Evolutionary conservation across 257 asterid genomes (phyloP).

Genomic region (Solanum chaucha): DNA sequence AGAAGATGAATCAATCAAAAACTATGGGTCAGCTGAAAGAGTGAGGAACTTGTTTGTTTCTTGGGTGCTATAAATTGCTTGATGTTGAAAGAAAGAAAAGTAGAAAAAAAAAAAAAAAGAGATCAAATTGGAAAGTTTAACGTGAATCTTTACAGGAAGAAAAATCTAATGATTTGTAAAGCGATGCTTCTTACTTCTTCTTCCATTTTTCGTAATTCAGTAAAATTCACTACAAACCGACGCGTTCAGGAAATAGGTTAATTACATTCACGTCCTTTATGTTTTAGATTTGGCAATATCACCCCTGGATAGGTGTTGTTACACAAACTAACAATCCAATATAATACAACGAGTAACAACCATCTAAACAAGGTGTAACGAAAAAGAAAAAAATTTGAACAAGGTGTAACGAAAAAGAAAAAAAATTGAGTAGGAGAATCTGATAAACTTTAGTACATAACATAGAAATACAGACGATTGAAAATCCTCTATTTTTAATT

Average conservation of each 20-base stretch:
- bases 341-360: neutral
- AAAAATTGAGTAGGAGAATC: neutral
- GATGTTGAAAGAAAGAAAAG: slow-evolving; percentile 17
- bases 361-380: neutral
- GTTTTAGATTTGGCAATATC: neutral
- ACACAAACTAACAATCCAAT: neutral
- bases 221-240: neutral
- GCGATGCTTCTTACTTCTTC: slow-evolving; percentile 3
- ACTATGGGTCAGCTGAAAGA: slow-evolving; percentile 4
- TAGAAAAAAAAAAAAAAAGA: neutral
- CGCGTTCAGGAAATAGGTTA: neutral
- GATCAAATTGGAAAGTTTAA: slow-evolving; percentile 11
- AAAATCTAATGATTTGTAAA: slow-evolving; percentile 5
- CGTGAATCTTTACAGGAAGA: neutral
- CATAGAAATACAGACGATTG: neutral
- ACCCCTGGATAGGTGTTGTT: neutral
- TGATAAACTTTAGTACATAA: neutral
- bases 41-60: slow-evolving; percentile 31
- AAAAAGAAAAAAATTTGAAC: neutral
- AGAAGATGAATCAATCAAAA: neutral
- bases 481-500: neutral
- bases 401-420: neutral
- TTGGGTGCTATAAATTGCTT: slow-evolving; percentile 8
- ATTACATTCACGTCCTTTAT: neutral
- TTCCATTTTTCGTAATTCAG: neutral